Conservation (phyloP, 257 asterid genomes). For the Eustoma russellianum region DNA sequence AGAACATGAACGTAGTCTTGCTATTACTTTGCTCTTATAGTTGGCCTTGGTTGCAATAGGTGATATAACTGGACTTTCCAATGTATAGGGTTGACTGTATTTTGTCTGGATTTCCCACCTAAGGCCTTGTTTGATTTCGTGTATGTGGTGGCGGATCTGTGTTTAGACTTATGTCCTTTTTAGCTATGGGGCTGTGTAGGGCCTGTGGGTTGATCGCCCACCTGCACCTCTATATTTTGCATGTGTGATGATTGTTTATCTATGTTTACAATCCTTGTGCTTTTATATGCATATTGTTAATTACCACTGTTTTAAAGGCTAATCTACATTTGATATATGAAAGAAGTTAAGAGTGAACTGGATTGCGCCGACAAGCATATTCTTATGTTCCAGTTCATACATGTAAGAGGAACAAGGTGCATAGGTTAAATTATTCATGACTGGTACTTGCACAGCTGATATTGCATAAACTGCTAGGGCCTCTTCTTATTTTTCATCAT, state of each 20-base stretch:
- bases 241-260: background rate
- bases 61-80: background rate
- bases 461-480: too few relatives aligned
- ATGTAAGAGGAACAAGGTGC: too few relatives aligned
- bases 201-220: too few relatives aligned
- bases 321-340: too few relatives aligned
- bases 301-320: background rate
- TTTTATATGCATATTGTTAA: background rate
- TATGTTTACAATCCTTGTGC: background rate
- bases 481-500: background rate
- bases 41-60: background rate
- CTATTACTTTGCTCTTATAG: background rate
- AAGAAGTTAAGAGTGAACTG: too few relatives aligned
- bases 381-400: background rate
- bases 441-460: too few relatives aligned
- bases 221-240: background rate
- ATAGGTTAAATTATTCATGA: too few relatives aligned
- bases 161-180: too few relatives aligned
- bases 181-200: too few relatives aligned
- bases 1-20: slow-evolving; percentile 10
- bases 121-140: too few relatives aligned
- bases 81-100: slow-evolving; percentile 4
- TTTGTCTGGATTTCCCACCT: background rate
- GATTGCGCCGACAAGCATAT: background rate
- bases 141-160: too few relatives aligned